Conservation (phyloP, 116 monocot species). For the Cymodocea nodosa region DNA sequence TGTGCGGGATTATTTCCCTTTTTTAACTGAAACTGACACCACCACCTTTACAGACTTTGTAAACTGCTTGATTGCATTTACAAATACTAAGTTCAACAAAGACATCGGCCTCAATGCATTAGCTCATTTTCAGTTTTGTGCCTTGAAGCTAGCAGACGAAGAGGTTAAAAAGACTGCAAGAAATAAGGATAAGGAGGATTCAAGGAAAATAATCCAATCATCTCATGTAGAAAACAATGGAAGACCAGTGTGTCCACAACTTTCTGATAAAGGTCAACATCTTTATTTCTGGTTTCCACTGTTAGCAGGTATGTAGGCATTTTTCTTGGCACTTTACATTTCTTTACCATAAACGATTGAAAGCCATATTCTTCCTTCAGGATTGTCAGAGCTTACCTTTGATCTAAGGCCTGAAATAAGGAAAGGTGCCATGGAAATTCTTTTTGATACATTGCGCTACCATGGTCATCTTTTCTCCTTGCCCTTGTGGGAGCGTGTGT, state of each 20-base stretch:
- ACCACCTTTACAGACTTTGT: constrained; percentile 95
- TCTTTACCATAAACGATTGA: background rate
- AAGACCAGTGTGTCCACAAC: constrained; percentile 26
- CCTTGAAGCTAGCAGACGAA: constrained; percentile 88
- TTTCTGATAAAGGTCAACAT: constrained; percentile 76
- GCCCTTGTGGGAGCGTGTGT: constrained; percentile 89
- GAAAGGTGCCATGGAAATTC: constrained; percentile 79
- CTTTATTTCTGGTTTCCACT: constrained; percentile 94
- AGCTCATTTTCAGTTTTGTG: constrained; percentile 83
- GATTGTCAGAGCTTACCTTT: constrained; percentile 93
- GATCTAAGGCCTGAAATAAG: constrained; percentile 91
- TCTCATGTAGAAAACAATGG: constrained; percentile 33
- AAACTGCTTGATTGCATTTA: constrained; percentile 90
- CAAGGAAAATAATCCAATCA: constrained; percentile 18
- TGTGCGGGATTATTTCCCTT: constrained; percentile 85
- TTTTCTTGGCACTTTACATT: background rate
- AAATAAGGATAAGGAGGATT: constrained; percentile 38
- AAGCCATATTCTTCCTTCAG: constrained; percentile 29
- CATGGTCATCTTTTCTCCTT: constrained; percentile 92
- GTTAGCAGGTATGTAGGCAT: constrained; percentile 46
- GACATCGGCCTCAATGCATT: constrained; percentile 93
- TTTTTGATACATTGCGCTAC: constrained; percentile 87
- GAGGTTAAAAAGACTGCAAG: constrained; percentile 44
- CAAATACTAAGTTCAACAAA: constrained; percentile 92
- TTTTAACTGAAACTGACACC: constrained; percentile 88